Conservation (phyloP, 352 stramenopile genomes). For the Phytophthora niederhauseri region DNA sequence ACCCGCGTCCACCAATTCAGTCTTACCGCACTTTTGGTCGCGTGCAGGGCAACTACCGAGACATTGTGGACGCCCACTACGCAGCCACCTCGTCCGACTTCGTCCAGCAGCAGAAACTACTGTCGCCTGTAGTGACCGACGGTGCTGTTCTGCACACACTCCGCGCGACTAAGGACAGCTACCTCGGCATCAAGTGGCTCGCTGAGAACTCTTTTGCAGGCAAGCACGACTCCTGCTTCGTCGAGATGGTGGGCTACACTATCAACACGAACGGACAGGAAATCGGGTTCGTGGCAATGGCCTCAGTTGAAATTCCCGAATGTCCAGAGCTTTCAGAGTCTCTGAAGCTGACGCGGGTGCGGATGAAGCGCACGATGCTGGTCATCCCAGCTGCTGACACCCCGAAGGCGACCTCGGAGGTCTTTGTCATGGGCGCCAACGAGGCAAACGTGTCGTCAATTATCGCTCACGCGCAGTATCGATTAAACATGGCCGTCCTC, state of each 20-base stretch:
- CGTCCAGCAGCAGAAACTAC: conserved; percentile 48
- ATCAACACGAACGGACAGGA: conserved; percentile 42
- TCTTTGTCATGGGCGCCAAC: conserved; percentile 50
- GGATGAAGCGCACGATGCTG: conserved; percentile 57
- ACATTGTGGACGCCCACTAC: conserved; percentile 51
- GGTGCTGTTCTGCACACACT: conserved; percentile 48
- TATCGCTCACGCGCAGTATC: conserved; percentile 44
- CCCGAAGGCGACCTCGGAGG: conserved; percentile 40
- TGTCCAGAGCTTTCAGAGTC: conserved; percentile 42
- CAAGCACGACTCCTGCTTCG: conserved; percentile 50
- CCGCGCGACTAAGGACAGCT: conserved; percentile 40
- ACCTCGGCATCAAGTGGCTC: conserved; percentile 61
- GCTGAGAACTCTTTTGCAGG: conserved; percentile 35
- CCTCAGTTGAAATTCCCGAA: conserved; percentile 52
- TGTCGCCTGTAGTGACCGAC: conserved; percentile 50
- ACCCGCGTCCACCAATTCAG: conserved; percentile 31
- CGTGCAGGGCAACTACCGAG: conserved; percentile 56
- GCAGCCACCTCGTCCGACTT: conserved; percentile 46
- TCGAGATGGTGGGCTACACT: conserved; percentile 60
- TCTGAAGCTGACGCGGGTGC: conserved; percentile 43
- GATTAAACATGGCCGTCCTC: conserved; percentile 52
- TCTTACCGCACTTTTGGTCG: conserved; percentile 53
- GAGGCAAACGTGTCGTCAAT: conserved; percentile 45
- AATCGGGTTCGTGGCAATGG: conserved; percentile 45
- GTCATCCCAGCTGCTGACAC: conserved; percentile 36